phyloP scores from a whole-genome alignment of 306 rosid species.

The Pterocarpus macrocarpus region DNA sequence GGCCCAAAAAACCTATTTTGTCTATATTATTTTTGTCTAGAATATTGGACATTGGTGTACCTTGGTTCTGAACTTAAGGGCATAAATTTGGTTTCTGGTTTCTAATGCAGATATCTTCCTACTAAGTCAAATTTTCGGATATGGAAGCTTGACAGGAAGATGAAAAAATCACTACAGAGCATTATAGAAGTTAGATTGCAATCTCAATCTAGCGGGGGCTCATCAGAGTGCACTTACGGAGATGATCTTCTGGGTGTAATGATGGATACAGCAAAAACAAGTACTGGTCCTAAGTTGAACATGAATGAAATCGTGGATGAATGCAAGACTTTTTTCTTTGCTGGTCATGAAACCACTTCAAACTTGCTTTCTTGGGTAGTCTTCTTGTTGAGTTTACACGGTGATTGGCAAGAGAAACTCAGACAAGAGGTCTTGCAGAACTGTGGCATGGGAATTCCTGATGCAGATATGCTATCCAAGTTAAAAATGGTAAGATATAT shows the following conservation, averaged over 20 bases:
- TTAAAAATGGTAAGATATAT: slow-evolving; percentile 40
- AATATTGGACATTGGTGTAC: not conserved
- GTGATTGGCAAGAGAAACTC: slow-evolving; percentile 50
- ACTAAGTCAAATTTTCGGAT: slow-evolving; percentile 41
- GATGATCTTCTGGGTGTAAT: slow-evolving; percentile 51
- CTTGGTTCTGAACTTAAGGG: not conserved
- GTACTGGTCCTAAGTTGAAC: slow-evolving; percentile 28
- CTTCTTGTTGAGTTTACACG: slow-evolving; percentile 41
- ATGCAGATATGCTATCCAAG: slow-evolving; percentile 41
- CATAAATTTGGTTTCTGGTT: not conserved
- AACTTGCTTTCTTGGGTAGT: slow-evolving; percentile 45
- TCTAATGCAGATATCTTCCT: slow-evolving; percentile 45
- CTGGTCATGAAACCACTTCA: slow-evolving; percentile 55
- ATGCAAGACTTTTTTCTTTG: slow-evolving; percentile 53
- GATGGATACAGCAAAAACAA: slow-evolving; percentile 36
- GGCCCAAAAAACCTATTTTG: too few species aligned
- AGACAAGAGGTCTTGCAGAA: slow-evolving; percentile 45
- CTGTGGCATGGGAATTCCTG: slow-evolving; percentile 42
- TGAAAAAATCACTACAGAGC: slow-evolving; percentile 27
- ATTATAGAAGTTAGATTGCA: slow-evolving; percentile 48
- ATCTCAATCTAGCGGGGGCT: not conserved
- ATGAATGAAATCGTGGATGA: slow-evolving; percentile 48
- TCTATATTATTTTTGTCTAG: too few species aligned
- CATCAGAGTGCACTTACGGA: slow-evolving; percentile 4
- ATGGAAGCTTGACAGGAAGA: slow-evolving; percentile 51